phyloP scores from a whole-genome alignment of 108 stramenopile genomes.

The Seminavis robusta region DNA sequence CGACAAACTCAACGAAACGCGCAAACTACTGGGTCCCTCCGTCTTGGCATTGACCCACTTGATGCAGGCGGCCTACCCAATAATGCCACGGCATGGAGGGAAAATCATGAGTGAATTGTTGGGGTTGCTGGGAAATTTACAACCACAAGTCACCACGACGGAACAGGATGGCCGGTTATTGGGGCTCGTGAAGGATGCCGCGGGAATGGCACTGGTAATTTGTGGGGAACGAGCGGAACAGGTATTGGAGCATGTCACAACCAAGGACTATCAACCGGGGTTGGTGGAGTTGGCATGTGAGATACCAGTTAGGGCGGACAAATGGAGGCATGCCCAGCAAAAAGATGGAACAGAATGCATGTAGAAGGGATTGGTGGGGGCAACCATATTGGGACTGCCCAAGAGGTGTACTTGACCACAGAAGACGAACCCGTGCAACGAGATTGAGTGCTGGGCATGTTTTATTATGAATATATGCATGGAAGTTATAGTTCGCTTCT shows the following conservation, averaged over 20 bases:
- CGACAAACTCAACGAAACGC: not conserved
- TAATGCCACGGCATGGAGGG: constrained; percentile 58
- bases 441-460: too few species aligned
- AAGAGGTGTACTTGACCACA: too few species aligned
- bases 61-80: constrained; percentile 55
- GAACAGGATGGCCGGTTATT: constrained; percentile 11
- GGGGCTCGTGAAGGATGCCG: constrained; percentile 25
- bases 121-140: constrained; percentile 12
- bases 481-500: too few species aligned
- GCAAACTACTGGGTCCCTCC: constrained; percentile 24
- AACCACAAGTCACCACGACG: constrained; percentile 16
- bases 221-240: constrained; percentile 31
- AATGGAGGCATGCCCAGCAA: too few species aligned
- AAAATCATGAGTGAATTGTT: constrained; percentile 60
- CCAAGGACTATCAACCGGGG: too few species aligned
- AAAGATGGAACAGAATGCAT: too few species aligned
- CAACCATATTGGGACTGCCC: too few species aligned
- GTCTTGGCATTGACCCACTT: constrained; percentile 44
- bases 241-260: constrained; percentile 26
- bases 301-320: too few species aligned
- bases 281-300: too few species aligned
- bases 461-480: too few species aligned
- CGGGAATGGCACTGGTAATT: constrained; percentile 36
- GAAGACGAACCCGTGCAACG: too few species aligned
- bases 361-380: too few species aligned